Evolutionary conservation across 2,329 filamentous ascomycete species (phyloP), one percentile per base, ranked within the genome.

Genomic region (Pseudogymnoascus sp.): DNA sequence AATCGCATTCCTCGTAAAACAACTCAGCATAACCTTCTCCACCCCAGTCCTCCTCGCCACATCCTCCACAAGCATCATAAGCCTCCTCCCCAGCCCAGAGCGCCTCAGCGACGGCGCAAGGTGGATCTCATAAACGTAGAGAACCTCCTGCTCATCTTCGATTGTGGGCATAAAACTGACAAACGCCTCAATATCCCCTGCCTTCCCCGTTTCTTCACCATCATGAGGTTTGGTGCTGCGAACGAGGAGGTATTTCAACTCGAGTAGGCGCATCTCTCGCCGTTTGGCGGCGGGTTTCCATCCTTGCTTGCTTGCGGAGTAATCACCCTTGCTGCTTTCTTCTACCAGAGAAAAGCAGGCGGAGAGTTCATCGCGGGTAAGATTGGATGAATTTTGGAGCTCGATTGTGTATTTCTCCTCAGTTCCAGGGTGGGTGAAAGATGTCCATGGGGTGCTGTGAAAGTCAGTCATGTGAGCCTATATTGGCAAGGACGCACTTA

Each of bases 41-140:
- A 88, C 78, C 0, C 78, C 77, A 21, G 87, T 80, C 62, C 80
- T 79, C 21, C 73, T 67, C 6, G 83, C 88, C 4, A 86, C 77
- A 4, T 72, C 71, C 57, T 82, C 80, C 6, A 84, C 79, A 64
- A 84, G 75, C 1, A 73, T 70, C 77, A 93, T 84, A 40, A 93
- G 77, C 11, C 80, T 75, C 11, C 71, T 77, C 1, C 86, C 88
- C 2, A 93, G 75, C 0, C 89, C 88, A 12, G 82, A 81, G 76
- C 86, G 80, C 68, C 83, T 82, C 4, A 89, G 72, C 1, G 77
- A 74, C 1, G 79, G 75, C 39, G 78, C 74, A 2, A 93, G 80
- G 71, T 93, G 89, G 37, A 93, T 84, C 75, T 93, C 89, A 72
- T 92, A 93, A 73, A 89, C 87, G 73, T 92, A 93, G 18, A 91